Percentiles rank a stretch among this genome's conserved stretches.
Conservation (phyloP, 2,329 filamentous ascomycete genomes). For the Hypocreales sp. region DNA sequence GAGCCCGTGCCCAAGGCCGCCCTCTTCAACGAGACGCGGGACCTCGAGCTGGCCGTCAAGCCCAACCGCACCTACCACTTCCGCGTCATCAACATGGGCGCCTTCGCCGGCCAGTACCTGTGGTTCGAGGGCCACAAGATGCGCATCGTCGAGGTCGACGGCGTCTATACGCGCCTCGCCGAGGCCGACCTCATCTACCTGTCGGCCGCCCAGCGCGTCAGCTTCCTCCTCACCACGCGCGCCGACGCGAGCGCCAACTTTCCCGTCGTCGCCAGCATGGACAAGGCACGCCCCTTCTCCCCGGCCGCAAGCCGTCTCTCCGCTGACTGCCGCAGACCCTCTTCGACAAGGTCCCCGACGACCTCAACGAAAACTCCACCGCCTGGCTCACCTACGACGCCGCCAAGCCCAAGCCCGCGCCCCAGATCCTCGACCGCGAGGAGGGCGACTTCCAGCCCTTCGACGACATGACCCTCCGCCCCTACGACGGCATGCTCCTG, state of each 20-base stretch:
- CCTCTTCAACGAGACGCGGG: constrained; percentile 55
- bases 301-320: background rate
- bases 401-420: constrained; percentile 25
- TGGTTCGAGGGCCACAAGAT: constrained; percentile 55
- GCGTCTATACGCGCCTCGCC: constrained; percentile 47
- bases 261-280: constrained; percentile 54
- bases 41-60: constrained; percentile 41
- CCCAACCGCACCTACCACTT: constrained; percentile 60
- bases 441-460: constrained; percentile 51
- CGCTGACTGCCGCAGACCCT: constrained; percentile 35
- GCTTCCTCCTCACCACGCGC: constrained; percentile 47
- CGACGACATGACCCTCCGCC: constrained; percentile 59
- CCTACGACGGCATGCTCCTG: constrained; percentile 47
- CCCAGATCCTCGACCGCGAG: constrained; percentile 33
- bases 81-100: constrained; percentile 57
- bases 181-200: constrained; percentile 51
- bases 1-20: constrained; percentile 54
- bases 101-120: constrained; percentile 51
- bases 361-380: constrained; percentile 53
- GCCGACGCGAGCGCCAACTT: constrained; percentile 48
- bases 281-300: constrained; percentile 38
- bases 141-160: constrained; percentile 58
- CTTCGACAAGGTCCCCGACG: constrained; percentile 52
- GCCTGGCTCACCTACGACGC: constrained; percentile 48
- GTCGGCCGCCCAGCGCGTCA: constrained; percentile 50